Evolutionary conservation across 2,329 filamentous ascomycete genomes (phyloP), one percentile per base, ranked within the genome.

Genomic region (Hymenoscyphus fructigenus): DNA sequence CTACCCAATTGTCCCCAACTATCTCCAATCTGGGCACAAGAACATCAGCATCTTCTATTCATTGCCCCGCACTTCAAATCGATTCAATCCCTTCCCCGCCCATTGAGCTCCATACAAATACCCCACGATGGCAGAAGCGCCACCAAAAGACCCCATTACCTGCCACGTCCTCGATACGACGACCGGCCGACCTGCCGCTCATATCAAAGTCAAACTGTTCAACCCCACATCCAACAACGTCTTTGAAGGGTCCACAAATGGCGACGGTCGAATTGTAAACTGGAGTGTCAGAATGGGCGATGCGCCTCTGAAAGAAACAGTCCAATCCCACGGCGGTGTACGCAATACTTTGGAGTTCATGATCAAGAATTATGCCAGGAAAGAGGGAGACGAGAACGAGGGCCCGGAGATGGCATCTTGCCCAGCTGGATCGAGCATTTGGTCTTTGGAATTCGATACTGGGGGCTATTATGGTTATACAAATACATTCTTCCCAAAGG

Each of bases 81-180:
- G 15, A 17, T 23, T 28, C 50, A 56, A 56, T 4, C 1, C 2
- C 9, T 14, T 32, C 55, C 23, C 29, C 15, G 17, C 28, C 26
- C 29, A 17, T 28, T 12, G 9, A 56, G 3, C 12, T 26, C 55
- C 55, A 57, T 29, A 12, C 55, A 14, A 34, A n/a, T 34, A 57
- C 28, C 55, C 3, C 28, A 57, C 14, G 5, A 57, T 57, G 55
- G 55, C 26, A 57, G 28, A 57, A 20, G 28, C 55, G 9, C 55
- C 63, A 14, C 36, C 41, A 23, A 38, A 64, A 64, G 86, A 88
- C 75, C 86, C 86, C 75, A 94, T 95, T 74, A 94, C 91, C 77
- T 94, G 91, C 82, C 91, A 95, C 82, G 86, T 93, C 77, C 91
- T 95, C 76, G 91, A 95, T 82, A 94, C 91, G 12, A 85, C 87